Evolutionary conservation across 192 early-diverging fungal genomes (phyloP), one percentile per base, ranked within the genome.

Genomic region (Umbelopsis ramanniana): DNA sequence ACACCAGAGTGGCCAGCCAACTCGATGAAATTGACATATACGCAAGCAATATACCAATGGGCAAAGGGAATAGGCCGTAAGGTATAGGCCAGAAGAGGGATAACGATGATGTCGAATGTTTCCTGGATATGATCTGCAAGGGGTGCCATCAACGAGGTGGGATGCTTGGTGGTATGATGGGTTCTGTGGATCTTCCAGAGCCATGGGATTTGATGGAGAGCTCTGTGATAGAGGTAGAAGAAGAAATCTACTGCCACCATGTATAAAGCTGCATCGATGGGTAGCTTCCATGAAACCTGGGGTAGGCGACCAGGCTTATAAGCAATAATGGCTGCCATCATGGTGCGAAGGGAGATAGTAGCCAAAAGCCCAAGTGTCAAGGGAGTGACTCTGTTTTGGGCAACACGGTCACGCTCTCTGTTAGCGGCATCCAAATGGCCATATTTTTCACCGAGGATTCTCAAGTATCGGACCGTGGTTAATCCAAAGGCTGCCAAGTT

Each of bases 1-100:
- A 68, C 12, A 46, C 67, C 67, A 68, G 67, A 68, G 67, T 68
- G 67, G 46, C 67, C 67, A 45, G 45, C 43, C 67, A 68, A 21
- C 67, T 68, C 67, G 4, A 68, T 21, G 26, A 23, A 68, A 45
- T 47, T 68, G 45, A 68, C 67, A 48, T 68, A 68, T 15, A 68
- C 21, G 22, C 40, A 47, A 33, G 45, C 40, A 17, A 68, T 68
- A 68, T 68, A 68, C 46, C 40, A 48, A 48, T 68, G 67, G 46
- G 22, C 21, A 14, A 68, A 68, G 14, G 67, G 43, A 68, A 68
- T 46, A 4, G 67, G 67, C 21, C 67, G 38, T 12, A 68, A 43
- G 12, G 43, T 15, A 10, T 68, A 68, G 8, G 67, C 46, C 23
- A 68, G 26, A 23, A 68, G 45, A 46, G 67, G 67, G 26, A 48